These are phyloP conservation scores for Collybia sordida DNA, from an alignment of 768 basidiomycete genomes.

Conservation along the genomic window DNA sequence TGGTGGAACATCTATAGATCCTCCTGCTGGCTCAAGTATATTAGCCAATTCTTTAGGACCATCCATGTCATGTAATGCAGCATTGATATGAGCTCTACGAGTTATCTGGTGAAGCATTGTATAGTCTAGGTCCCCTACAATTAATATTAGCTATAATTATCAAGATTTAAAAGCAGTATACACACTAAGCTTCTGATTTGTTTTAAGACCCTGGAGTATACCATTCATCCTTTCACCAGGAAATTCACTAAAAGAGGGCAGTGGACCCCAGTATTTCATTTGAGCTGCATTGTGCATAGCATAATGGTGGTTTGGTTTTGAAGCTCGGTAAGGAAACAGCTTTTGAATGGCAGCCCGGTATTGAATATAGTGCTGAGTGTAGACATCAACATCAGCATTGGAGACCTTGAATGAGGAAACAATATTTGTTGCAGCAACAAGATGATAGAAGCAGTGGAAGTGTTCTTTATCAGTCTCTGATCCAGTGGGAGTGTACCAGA, in stretches of 20 bases:
- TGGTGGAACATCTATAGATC: background rate
- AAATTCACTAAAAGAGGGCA: slow-evolving; percentile 27
- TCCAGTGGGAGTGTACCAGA: slow-evolving; percentile 18
- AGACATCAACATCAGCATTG: slow-evolving; percentile 18
- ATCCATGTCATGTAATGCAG: slow-evolving; percentile 5
- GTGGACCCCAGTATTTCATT: slow-evolving; percentile 29
- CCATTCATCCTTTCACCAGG: slow-evolving; percentile 30
- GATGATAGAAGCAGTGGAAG: slow-evolving; percentile 20
- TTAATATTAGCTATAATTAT: background rate
- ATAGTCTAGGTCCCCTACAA: slow-evolving; percentile 6
- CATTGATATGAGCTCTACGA: slow-evolving; percentile 4
- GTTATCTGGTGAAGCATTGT: slow-evolving; percentile 11
- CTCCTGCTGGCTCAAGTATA: slow-evolving; percentile 5
- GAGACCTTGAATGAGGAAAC: slow-evolving; percentile 20
- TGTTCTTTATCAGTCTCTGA: slow-evolving; percentile 3
- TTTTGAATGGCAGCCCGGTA: slow-evolving; percentile 18
- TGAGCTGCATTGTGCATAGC: slow-evolving; percentile 28
- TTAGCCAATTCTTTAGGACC: slow-evolving; percentile 3
- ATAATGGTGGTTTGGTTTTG: slow-evolving; percentile 32
- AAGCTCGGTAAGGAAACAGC: slow-evolving; percentile 18
- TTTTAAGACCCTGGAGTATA: slow-evolving; percentile 20
- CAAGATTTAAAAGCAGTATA: background rate
- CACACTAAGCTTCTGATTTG: slow-evolving; percentile 19
- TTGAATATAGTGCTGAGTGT: slow-evolving; percentile 16
- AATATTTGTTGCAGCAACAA: slow-evolving; percentile 25